phyloP scores from a whole-genome alignment of 148 eudicot genomes.

The Tetragonia tetragonoides region DNA sequence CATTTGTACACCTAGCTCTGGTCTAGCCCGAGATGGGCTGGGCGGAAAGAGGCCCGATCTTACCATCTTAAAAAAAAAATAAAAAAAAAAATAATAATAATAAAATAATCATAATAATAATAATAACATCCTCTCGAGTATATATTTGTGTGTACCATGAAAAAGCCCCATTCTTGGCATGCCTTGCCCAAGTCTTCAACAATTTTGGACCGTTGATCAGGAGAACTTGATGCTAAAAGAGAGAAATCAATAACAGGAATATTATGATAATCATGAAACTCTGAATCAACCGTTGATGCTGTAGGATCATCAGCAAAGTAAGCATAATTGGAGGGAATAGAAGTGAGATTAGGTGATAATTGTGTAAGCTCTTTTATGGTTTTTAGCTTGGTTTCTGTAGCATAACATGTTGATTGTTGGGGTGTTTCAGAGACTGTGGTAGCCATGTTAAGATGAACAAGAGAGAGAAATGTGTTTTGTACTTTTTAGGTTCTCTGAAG shows the following conservation, averaged over 20 bases:
- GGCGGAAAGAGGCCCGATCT: too few relatives aligned
- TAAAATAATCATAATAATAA: constrained; percentile 54
- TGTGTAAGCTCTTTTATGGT: constrained; percentile 20
- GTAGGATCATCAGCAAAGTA: neutral
- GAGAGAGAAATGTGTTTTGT: too few relatives aligned
- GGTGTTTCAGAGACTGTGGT: neutral
- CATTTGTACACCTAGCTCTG: too few relatives aligned
- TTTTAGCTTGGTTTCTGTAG: neutral
- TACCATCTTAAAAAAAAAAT: too few relatives aligned
- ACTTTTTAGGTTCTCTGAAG: too few relatives aligned
- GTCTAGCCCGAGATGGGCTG: too few relatives aligned
- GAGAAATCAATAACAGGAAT: constrained; percentile 29
- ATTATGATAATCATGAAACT: neutral
- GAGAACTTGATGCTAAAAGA: constrained; percentile 14
- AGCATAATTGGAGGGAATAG: constrained; percentile 26
- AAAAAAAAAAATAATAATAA: constrained; percentile 6
- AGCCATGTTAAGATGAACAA: neutral
- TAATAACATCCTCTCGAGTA: too few relatives aligned
- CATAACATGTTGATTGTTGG: neutral
- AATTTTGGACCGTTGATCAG: constrained; percentile 17
- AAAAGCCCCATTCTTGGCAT: constrained; percentile 30
- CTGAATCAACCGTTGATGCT: neutral
- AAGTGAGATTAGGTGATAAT: constrained; percentile 15
- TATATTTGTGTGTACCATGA: constrained; percentile 16
- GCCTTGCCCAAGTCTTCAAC: constrained; percentile 24